Base-by-base conservation (phyloP, 163 green algal species). In the Volvox carteri region DNA sequence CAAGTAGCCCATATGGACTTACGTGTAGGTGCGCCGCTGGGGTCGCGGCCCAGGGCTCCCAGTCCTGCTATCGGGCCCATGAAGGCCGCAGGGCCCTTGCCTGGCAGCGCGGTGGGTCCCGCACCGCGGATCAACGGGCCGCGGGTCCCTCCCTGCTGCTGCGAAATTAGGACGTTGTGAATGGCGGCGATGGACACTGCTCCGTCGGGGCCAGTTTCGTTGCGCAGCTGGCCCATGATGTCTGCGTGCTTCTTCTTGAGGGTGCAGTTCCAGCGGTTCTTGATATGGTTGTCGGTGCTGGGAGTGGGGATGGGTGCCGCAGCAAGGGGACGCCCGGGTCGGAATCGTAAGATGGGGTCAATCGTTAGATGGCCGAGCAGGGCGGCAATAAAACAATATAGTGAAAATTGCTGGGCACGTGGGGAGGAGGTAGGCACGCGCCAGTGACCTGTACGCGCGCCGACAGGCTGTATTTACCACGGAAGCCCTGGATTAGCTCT, bases 271-370 rank as follows among this genome's bases (percentile, higher is more conserved):
- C 81, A 87, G 46, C 81, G 81, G 81, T 87, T 87, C 67, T 88
- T 88, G n/a, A 88, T 88, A 50, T 88, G 83, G 50, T 88, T 88
- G 68, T 88, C 83, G 12, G 83, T 88, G 25, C 83, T 87, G 81
- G 35, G 28, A 5, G 54, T 65, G 28, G 28, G 5, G 54, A 12
- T 65, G 7, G 54, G 54, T 65, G n/a, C n/a, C n/a, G n/a, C n/a
- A n/a, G n/a, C n/a, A n/a, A n/a, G n/a, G n/a, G n/a, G n/a, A n/a
- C n/a, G n/a, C n/a, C n/a, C n/a, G n/a, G n/a, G n/a, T n/a, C n/a
- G n/a, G n/a, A n/a, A n/a, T n/a, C n/a, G n/a, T n/a, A n/a, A n/a
- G n/a, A n/a, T n/a, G n/a, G n/a, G n/a, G n/a, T n/a, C n/a, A n/a
- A n/a, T n/a, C n/a, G n/a, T n/a, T n/a, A n/a, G n/a, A n/a, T n/a